Conservation (phyloP, 2,329 filamentous ascomycete genomes). For the Penicillium corylophilum region DNA sequence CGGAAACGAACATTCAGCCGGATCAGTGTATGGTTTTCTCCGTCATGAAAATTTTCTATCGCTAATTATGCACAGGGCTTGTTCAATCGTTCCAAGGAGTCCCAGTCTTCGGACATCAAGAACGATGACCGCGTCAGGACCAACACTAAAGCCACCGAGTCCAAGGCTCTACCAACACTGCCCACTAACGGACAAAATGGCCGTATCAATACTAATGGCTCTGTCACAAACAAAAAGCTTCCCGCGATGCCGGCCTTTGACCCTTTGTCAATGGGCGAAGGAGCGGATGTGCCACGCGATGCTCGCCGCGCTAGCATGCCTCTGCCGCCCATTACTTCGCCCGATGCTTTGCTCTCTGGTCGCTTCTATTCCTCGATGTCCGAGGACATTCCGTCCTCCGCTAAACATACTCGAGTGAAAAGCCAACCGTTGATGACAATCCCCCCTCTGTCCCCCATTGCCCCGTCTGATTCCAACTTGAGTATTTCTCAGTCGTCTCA, state of each 20-base stretch:
- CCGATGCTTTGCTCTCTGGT: slow-evolving; percentile 2
- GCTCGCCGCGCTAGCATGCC: slow-evolving; percentile 8
- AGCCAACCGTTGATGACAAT: slow-evolving; percentile 6
- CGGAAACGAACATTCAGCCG: slow-evolving; percentile 19
- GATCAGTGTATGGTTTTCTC: slow-evolving; percentile 18
- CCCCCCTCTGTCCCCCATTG: slow-evolving; percentile 8
- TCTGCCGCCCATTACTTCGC: slow-evolving; percentile 2
- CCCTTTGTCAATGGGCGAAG: background rate
- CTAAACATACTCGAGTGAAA: slow-evolving; percentile 7
- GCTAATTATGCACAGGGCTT: slow-evolving; percentile 16
- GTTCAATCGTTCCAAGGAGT: slow-evolving; percentile 15
- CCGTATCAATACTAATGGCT: background rate
- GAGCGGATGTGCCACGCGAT: background rate
- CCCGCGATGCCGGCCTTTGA: background rate
- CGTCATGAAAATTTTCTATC: background rate
- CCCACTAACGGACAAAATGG: background rate
- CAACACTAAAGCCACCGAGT: background rate
- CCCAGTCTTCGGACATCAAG: slow-evolving; percentile 2
- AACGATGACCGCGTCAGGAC: background rate
- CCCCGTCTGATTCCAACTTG: slow-evolving; percentile 5
- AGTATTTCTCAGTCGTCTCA: slow-evolving; percentile 1
- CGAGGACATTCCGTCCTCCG: background rate
- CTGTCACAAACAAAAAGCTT: background rate
- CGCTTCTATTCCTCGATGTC: slow-evolving; percentile 21
- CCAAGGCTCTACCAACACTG: slow-evolving; percentile 5